Conservation (phyloP, 2,329 filamentous ascomycete species). For the Penicillium italicum region DNA sequence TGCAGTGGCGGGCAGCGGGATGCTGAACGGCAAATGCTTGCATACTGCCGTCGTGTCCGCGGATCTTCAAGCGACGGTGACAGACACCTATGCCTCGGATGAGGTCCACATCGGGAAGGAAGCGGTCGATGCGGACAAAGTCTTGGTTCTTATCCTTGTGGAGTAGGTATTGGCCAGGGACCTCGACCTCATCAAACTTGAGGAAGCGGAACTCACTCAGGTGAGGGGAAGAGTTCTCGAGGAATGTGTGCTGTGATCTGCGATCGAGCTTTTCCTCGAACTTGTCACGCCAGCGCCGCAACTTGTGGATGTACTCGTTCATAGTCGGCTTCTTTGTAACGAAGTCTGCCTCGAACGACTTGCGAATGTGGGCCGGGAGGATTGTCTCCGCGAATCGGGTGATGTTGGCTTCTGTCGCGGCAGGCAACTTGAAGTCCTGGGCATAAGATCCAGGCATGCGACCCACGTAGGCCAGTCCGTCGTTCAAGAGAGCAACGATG, state of each 20-base stretch:
- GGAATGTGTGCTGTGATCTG: slow-evolving; percentile 64
- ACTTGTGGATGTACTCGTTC: slow-evolving; percentile 96
- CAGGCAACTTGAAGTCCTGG: slow-evolving; percentile 83
- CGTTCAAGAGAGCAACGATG: slow-evolving; percentile 95
- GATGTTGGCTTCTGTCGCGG: slow-evolving; percentile 92
- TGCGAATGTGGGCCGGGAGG: slow-evolving; percentile 87
- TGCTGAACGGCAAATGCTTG: slow-evolving; percentile 96
- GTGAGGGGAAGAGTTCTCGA: slow-evolving; percentile 84
- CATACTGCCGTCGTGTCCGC: slow-evolving; percentile 94
- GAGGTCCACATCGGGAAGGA: slow-evolving; percentile 90
- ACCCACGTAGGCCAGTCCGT: slow-evolving; percentile 87
- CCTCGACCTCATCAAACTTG: slow-evolving; percentile 97
- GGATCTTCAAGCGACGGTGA: slow-evolving; percentile 88
- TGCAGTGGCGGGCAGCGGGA: slow-evolving; percentile 84
- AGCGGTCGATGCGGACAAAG: slow-evolving; percentile 94
- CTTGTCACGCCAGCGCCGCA: slow-evolving; percentile 93
- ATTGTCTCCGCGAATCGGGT: slow-evolving; percentile 96
- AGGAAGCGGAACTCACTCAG: slow-evolving; percentile 96
- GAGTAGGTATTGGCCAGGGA: slow-evolving; percentile 93
- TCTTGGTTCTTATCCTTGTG: slow-evolving; percentile 99
- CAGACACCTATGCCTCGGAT: slow-evolving; percentile 88
- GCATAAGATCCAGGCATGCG: slow-evolving; percentile 83
- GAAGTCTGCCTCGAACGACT: slow-evolving; percentile 97
- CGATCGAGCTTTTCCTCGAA: slow-evolving; percentile 97
- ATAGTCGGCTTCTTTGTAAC: slow-evolving; percentile 93